Conservation (phyloP, 306 rosid genomes). For the Psophocarpus tetragonolobus region DNA sequence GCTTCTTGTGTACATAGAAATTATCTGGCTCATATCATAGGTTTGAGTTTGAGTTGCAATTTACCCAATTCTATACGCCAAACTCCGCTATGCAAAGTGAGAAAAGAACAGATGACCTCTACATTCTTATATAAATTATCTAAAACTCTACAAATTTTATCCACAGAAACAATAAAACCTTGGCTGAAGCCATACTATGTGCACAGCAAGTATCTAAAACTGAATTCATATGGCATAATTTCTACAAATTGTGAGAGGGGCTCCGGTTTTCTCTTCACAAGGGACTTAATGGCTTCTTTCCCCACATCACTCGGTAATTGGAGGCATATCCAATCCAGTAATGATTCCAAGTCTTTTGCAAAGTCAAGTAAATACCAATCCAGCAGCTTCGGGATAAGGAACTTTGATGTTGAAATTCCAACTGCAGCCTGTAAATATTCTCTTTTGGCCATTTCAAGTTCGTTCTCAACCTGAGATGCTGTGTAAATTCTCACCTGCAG, state of each 20-base stretch:
- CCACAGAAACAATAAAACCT: slow-evolving; percentile 29
- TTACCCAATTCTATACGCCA: background rate
- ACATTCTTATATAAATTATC: slow-evolving; percentile 22
- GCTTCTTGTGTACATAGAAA: background rate
- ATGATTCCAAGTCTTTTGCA: slow-evolving; percentile 85
- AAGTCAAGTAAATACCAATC: slow-evolving; percentile 92
- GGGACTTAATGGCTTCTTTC: slow-evolving; percentile 76
- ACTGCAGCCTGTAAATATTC: slow-evolving; percentile 89
- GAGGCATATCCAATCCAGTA: slow-evolving; percentile 91
- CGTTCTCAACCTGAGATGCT: slow-evolving; percentile 74
- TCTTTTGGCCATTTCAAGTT: slow-evolving; percentile 81
- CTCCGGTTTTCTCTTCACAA: slow-evolving; percentile 58
- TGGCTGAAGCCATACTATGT: slow-evolving; percentile 44
- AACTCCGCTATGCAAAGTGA: background rate
- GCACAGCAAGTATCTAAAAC: slow-evolving; percentile 78
- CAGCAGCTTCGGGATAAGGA: slow-evolving; percentile 74
- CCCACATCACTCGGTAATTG: slow-evolving; percentile 80
- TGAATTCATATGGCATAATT: slow-evolving; percentile 78
- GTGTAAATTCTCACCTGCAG: slow-evolving; percentile 89
- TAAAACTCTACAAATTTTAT: slow-evolving; percentile 45
- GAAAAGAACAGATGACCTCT: background rate
- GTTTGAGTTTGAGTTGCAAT: too few species aligned
- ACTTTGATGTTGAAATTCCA: slow-evolving; percentile 60
- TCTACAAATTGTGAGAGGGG: slow-evolving; percentile 72
- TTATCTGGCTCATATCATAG: background rate